These are phyloP conservation scores for Apodospora peruviana DNA, from an alignment of 495 filamentous ascomycete genomes.

Conservation along the genomic window DNA sequence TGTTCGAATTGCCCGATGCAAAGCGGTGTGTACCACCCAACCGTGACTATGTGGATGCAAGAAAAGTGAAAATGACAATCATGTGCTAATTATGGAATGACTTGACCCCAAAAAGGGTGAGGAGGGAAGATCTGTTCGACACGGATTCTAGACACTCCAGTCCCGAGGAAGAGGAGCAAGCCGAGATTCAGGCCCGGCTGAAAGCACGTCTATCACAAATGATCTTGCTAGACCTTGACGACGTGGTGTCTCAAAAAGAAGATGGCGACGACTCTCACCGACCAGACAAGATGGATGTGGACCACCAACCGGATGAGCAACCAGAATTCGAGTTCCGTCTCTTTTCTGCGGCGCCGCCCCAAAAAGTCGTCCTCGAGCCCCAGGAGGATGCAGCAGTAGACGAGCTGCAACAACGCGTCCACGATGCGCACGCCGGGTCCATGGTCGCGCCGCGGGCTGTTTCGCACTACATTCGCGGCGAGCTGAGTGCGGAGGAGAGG, in stretches of 20 bases:
- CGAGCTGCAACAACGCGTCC: too few species aligned
- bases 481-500: slow-evolving; percentile 23
- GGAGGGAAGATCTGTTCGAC: slow-evolving; percentile 45
- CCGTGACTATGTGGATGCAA: too few species aligned
- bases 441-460: slow-evolving; percentile 32
- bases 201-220: slow-evolving; percentile 37
- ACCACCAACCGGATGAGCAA: slow-evolving; percentile 15
- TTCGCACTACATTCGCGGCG: slow-evolving; percentile 40
- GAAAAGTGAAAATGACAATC: too few species aligned
- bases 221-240: slow-evolving; percentile 27
- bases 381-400: too few species aligned
- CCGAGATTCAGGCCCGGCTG: slow-evolving; percentile 30
- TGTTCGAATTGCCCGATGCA: slow-evolving; percentile 49
- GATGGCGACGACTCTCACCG: slow-evolving; percentile 3
- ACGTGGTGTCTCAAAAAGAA: neutral
- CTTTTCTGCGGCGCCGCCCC: slow-evolving; percentile 39
- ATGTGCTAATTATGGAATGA: slow-evolving; percentile 9
- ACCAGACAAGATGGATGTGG: neutral
- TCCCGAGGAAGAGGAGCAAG: slow-evolving; percentile 20
- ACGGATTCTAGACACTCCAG: slow-evolving; percentile 20
- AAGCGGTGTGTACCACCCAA: slow-evolving; percentile 51
- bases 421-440: slow-evolving; percentile 26
- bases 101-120: slow-evolving; percentile 33
- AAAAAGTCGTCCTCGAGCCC: slow-evolving; percentile 28
- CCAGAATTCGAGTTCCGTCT: slow-evolving; percentile 48